A percentile compares a stretch with the other conserved stretches of the same genome.
Conservation (phyloP, 345 rosid species). For the Aethionema arabicum region DNA sequence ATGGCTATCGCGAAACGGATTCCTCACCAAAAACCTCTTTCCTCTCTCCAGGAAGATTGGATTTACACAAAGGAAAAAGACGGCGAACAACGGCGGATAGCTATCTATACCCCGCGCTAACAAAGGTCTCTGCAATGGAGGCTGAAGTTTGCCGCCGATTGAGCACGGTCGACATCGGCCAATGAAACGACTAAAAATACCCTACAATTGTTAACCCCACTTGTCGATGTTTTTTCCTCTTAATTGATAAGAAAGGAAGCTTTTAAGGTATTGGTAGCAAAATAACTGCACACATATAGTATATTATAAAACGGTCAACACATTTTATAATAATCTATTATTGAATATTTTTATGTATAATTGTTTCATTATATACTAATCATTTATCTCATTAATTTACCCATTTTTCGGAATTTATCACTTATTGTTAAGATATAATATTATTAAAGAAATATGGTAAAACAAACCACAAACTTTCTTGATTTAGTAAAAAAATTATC, state of each 20-base stretch:
- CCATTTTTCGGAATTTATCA: no score
- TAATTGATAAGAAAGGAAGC: background rate
- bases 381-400: no score
- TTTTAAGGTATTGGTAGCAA: no score
- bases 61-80: background rate
- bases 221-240: background rate
- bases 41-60: background rate
- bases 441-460: no score
- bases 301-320: no score
- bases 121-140: background rate
- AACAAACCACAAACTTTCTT: no score
- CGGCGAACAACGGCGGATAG: background rate
- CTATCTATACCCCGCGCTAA: background rate
- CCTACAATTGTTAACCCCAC: constrained; percentile 2
- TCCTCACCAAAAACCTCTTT: background rate
- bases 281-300: no score
- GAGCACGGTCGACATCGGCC: constrained; percentile 12
- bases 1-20: background rate
- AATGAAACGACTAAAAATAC: constrained; percentile 17
- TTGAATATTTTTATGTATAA: no score
- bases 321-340: no score
- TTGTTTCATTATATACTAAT: no score
- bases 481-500: no score
- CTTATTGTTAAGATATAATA: no score
- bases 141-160: constrained; percentile 25